Base-by-base conservation (phyloP, 1,139 yeast species). In the Scheffersomyces lignicola region DNA sequence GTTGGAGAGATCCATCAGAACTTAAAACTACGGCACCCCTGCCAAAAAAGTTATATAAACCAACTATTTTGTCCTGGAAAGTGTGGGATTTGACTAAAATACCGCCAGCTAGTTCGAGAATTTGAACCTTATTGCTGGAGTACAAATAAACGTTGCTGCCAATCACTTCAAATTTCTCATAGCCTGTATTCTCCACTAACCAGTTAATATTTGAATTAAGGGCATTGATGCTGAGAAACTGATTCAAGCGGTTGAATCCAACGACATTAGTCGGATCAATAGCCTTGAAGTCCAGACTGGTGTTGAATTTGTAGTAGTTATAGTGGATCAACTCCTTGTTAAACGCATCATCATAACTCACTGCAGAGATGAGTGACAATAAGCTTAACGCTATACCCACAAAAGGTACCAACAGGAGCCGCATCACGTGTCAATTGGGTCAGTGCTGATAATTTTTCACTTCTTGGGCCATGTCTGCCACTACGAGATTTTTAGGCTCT, bases 261-360 rank as follows among this genome's bases (percentile, higher is more conserved):
- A 26, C n/a, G 13, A 26, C 11, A 26, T 26, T 26, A 4, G 17
- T 6, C 5, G 33, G 9, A 24, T 29, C 33, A 29, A 33, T 17
- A 6, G 24, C 14, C 21, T 44, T 43, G 4, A 15, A 26, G 5
- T 9, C 13, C n/a, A 16, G 8, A 15, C 5, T 6, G n/a, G 8
- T 8, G 4, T 15, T 5, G 7, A 26, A 26, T 26, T 26, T 11
- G 18, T 26, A 26, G 11, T 15, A 16, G 18, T 26, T 26, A 26
- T 26, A 26, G 12, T 26, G 29, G 11, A 62, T 43, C 48, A 61
- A 57, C 42, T 69, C 72, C 41, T 54, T 58, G 12, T 55, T 55
- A 45, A 67, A 66, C 5, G 74, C 73, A 37, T 64, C 65, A 26
- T 65, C 69, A 8, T 63, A 37, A 31, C 58, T 47, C 26, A 65